A percentile compares a stretch with the other conserved stretches of the same genome.
These are phyloP conservation scores for Rhytidhysteron rufulum DNA, from an alignment of 2,329 filamentous ascomycete species.

Conservation along the genomic window DNA sequence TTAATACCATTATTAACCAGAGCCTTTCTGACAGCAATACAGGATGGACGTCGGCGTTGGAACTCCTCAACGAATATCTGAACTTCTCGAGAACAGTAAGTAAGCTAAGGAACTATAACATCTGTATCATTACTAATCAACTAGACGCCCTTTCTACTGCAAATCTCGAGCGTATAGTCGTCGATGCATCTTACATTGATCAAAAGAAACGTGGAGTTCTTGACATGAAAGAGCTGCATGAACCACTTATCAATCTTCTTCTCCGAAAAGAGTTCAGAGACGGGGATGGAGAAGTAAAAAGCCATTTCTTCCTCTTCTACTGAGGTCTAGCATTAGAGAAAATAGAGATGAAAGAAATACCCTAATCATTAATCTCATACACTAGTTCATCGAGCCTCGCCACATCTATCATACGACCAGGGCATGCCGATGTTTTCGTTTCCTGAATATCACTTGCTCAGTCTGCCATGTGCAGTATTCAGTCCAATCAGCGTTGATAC, in stretches of 20 bases:
- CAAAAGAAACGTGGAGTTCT: slow-evolving; percentile 90
- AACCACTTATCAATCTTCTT: slow-evolving; percentile 73
- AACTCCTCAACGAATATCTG: slow-evolving; percentile 77
- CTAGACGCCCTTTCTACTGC: slow-evolving; percentile 65
- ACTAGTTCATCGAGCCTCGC: too few species aligned
- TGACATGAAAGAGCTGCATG: slow-evolving; percentile 91
- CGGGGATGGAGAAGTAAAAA: slow-evolving; percentile 50
- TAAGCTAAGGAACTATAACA: too few species aligned
- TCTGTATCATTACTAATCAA: too few species aligned
- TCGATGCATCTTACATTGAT: slow-evolving; percentile 91
- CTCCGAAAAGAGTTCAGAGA: slow-evolving; percentile 67
- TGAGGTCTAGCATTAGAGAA: too few species aligned
- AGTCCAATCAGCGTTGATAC: too few species aligned
- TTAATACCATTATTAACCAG: not conserved
- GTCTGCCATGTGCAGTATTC: too few species aligned
- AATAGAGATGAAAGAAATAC: too few species aligned
- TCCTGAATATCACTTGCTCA: too few species aligned
- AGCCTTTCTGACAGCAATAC: slow-evolving; percentile 30
- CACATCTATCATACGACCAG: too few species aligned
- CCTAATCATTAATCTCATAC: too few species aligned
- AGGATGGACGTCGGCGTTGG: slow-evolving; percentile 85
- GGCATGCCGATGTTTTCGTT: too few species aligned
- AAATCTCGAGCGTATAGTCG: slow-evolving; percentile 72
- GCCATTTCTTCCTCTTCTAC: slow-evolving; percentile 9
- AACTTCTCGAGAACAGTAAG: slow-evolving; percentile 76